These are phyloP conservation scores for Macrophomina pseudophaseolina DNA, from an alignment of 2,329 filamentous ascomycete genomes.

Conservation along the genomic window DNA sequence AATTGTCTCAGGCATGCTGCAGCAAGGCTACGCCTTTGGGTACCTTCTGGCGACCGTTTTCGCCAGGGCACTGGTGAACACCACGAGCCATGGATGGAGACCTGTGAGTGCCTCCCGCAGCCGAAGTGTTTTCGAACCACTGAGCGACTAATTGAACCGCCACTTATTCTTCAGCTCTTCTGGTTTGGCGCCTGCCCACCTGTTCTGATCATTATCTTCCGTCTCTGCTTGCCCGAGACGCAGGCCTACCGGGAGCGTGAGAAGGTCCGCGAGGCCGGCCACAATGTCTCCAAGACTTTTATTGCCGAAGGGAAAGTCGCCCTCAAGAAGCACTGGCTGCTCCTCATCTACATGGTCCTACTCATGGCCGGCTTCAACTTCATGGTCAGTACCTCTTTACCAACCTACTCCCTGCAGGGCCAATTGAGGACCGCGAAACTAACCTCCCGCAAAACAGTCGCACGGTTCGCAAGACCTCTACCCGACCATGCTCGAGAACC, in stretches of 20 bases:
- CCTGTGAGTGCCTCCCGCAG: conserved; percentile 49
- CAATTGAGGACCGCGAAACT: conserved; percentile 22
- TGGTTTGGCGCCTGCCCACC: conserved; percentile 89
- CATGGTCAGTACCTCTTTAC: conserved; percentile 54
- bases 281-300: conserved; percentile 70
- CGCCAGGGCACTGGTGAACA: conserved; percentile 69
- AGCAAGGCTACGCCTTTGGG: conserved; percentile 68
- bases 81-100: conserved; percentile 79
- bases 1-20: conserved; percentile 65
- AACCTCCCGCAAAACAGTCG: conserved; percentile 47
- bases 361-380: conserved; percentile 94
- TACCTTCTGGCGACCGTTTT: conserved; percentile 67
- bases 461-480: conserved; percentile 75
- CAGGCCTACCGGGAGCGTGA: conserved; percentile 71
- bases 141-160: background rate
- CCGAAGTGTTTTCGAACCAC: too few relatives aligned
- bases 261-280: conserved; percentile 63
- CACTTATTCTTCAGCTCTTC: conserved; percentile 58
- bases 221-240: conserved; percentile 80
- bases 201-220: conserved; percentile 78
- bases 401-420: background rate
- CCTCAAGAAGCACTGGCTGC: conserved; percentile 77
- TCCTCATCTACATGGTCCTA: conserved; percentile 80
- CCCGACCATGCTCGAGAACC: conserved; percentile 64
- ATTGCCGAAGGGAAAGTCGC: conserved; percentile 78